These are phyloP conservation scores for Lactarius pseudohatsudake DNA, from an alignment of 768 basidiomycete genomes.

Conservation along the genomic window DNA sequence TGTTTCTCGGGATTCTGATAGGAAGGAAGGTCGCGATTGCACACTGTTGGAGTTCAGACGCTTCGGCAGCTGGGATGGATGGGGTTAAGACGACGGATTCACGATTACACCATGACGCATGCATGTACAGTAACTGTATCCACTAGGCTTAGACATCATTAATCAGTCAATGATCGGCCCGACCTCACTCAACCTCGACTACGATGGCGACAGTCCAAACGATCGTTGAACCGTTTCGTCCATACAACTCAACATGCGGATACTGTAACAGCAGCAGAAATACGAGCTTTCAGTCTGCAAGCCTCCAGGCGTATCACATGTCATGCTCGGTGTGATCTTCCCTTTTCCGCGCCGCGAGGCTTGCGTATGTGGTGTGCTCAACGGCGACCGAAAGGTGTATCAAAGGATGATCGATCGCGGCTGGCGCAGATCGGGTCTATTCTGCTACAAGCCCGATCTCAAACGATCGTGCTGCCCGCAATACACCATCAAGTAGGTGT, in stretches of 20 bases:
- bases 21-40: conserved; percentile 64
- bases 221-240: conserved; percentile 9
- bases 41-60: conserved; percentile 73
- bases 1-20: conserved; percentile 55
- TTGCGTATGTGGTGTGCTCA: background rate
- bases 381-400: conserved; percentile 51
- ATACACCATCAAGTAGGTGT: conserved; percentile 82
- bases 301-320: conserved; percentile 22
- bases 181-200: background rate
- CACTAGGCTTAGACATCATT: conserved; percentile 1
- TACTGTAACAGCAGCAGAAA: conserved; percentile 1
- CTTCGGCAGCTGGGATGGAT: conserved; percentile 89
- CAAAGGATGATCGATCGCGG: conserved; percentile 82
- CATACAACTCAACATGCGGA: conserved; percentile 19
- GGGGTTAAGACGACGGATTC: conserved; percentile 43
- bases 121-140: conserved; percentile 9
- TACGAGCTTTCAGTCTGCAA: background rate
- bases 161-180: background rate
- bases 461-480: conserved; percentile 85
- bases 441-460: conserved; percentile 88
- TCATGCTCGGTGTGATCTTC: conserved; percentile 24
- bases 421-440: conserved; percentile 81
- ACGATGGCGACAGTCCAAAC: background rate
- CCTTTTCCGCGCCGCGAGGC: background rate
- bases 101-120: conserved; percentile 5